A percentile compares a stretch with the other conserved stretches of the same genome.
Conservation (phyloP, 1,139 yeast genomes). For the Hansenula lynferdii region DNA sequence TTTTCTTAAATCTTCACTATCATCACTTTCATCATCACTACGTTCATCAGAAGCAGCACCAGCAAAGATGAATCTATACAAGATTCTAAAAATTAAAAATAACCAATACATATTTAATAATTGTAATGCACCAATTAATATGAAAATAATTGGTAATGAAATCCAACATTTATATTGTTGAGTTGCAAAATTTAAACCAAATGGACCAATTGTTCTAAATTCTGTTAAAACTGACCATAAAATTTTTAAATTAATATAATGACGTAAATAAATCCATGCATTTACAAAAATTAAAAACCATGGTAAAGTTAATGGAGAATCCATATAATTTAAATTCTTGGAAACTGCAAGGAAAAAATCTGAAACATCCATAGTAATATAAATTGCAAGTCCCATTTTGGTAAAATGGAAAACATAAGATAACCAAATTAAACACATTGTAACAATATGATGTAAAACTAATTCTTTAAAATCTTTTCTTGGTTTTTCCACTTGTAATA, state of each 20-base stretch:
- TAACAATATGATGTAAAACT: conserved; percentile 88
- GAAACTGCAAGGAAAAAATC: conserved; percentile 85
- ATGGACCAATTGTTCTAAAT: conserved; percentile 79
- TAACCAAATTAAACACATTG: conserved; percentile 80
- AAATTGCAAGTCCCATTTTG: conserved; percentile 89
- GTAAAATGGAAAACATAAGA: conserved; percentile 95
- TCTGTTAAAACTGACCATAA: conserved; percentile 88
- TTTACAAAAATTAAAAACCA: conserved; percentile 63
- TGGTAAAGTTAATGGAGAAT: conserved; percentile 58
- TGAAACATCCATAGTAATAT: conserved; percentile 92
- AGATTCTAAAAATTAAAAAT: conserved; percentile 71
- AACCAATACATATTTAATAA: conserved; percentile 87
- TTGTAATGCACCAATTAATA: conserved; percentile 73
- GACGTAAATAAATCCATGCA: conserved; percentile 87
- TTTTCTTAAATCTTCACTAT: conserved; percentile 10
- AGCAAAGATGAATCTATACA: conserved; percentile 50
- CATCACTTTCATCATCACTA: conserved; percentile 51
- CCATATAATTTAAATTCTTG: conserved; percentile 78
- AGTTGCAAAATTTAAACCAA: conserved; percentile 77
- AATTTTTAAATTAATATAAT: conserved; percentile 72
- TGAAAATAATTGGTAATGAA: conserved; percentile 84
- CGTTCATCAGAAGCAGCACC: conserved; percentile 77
- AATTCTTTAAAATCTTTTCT: conserved; percentile 90
- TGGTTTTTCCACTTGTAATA: conserved; percentile 87
- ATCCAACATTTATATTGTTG: conserved; percentile 97